A percentile compares a stretch with the other conserved stretches of the same genome.
Evolutionary conservation across 257 asterid genomes (phyloP).

Genomic region (Forsythia viridissima): DNA sequence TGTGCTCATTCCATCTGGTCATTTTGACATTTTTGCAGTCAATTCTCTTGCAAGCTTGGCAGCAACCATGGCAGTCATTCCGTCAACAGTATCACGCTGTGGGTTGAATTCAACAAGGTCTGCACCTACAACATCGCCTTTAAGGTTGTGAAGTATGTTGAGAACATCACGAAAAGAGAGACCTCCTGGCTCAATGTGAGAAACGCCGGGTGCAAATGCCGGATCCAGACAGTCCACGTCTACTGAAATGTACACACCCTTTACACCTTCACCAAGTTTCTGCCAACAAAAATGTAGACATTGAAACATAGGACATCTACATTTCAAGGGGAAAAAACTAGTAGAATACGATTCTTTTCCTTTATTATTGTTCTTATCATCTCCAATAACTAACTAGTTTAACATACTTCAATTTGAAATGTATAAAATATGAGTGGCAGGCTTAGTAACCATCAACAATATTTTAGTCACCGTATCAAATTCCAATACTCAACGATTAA

Average conservation of each 20-base stretch:
- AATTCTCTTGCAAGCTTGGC: slow-evolving; percentile 90
- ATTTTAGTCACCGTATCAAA: not conserved
- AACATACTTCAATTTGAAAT: not conserved
- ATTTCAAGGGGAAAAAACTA: not conserved
- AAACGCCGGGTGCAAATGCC: slow-evolving; percentile 98
- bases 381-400: not conserved
- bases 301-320: not conserved
- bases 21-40: slow-evolving; percentile 89
- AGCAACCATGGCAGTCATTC: slow-evolving; percentile 99
- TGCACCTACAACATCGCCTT: slow-evolving; percentile 90
- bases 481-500: not conserved
- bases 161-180: slow-evolving; percentile 94
- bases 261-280: slow-evolving; percentile 97
- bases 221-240: slow-evolving; percentile 96
- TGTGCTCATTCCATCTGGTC: slow-evolving; percentile 22
- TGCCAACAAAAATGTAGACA: slow-evolving; percentile 30
- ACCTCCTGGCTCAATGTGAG: slow-evolving; percentile 99
- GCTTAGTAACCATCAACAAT: slow-evolving; percentile 1
- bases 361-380: not conserved
- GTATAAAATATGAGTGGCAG: not conserved
- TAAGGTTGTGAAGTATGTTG: slow-evolving; percentile 89
- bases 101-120: slow-evolving; percentile 98
- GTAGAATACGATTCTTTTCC: not conserved
- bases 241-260: slow-evolving; percentile 91
- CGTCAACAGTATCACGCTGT: slow-evolving; percentile 95